Evolutionary conservation across 1,284 basidiomycete genomes (phyloP), one percentile per base, ranked within the genome.

Genomic region (Limonomyces culmigenus): DNA sequence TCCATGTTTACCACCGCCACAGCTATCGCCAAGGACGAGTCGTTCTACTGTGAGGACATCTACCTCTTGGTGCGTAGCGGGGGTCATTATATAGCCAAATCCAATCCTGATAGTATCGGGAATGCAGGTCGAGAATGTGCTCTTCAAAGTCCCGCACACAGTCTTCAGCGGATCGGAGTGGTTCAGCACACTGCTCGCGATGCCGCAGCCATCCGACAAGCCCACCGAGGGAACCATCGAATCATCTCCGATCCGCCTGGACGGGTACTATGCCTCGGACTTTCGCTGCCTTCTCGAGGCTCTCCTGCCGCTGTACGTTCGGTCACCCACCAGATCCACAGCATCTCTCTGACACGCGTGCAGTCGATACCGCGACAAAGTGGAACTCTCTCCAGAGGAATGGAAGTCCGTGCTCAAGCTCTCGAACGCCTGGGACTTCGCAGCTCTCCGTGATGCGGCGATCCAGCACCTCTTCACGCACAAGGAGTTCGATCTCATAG

Each of bases 371-470:
- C 8, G 23, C 8, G 23, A 8, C n/a, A n/a, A 27, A n/a, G n/a
- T n/a, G n/a, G n/a, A n/a, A n/a, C n/a, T n/a, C n/a, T n/a, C 23
- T n/a, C 8, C 23, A 8, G 23, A 27, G n/a, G 23, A n/a, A 27
- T 36, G 35, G 35, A 30, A 11, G n/a, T 36, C 35, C 25, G 27
- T 36, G n/a, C 17, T 36, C 12, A 25, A 19, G 4, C 35, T 36
- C 16, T 3, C 35, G 4, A 36, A 21, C 10, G 14, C 12, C n/a
- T 36, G 35, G 35, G 14, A 17, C 3, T 36, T 36, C 25, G 25
- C 27, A 4, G 5, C 6, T 14, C 18, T 36, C 25, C 35, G 35
- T 4, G 4, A 4, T 16, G 13, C 27, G 5, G 35, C 35, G 3
- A 30, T 29, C 15, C 4, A 25, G 3, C 8, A 8, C 8, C 23